phyloP scores from a whole-genome alignment of 2,329 filamentous ascomycete species.

The Colletotrichum cordylinicola region DNA sequence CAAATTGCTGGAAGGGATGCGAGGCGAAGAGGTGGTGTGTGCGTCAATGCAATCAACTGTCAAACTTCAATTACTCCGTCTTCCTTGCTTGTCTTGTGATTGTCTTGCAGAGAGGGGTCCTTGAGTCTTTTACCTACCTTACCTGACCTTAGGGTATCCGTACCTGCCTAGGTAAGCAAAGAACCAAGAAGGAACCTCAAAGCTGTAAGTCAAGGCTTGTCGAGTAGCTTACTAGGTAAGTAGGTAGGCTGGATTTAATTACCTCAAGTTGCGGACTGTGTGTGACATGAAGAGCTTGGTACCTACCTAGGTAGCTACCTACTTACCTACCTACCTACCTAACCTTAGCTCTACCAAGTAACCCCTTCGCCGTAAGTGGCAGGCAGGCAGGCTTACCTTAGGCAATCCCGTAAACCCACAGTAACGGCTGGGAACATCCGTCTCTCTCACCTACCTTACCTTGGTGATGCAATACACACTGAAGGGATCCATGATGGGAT shows the following conservation, averaged over 20 bases:
- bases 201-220: background rate
- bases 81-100: background rate
- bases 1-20: background rate
- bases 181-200: background rate
- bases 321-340: background rate
- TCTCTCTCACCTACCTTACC: background rate
- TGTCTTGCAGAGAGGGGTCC: background rate
- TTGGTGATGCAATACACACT: background rate
- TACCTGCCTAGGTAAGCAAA: background rate
- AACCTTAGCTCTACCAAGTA: background rate
- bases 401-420: background rate
- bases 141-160: no score
- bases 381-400: background rate
- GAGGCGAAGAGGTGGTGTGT: background rate
- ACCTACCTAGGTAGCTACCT: no score
- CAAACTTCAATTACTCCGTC: background rate
- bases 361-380: background rate
- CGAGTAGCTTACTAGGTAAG: background rate
- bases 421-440: background rate
- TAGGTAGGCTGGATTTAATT: background rate
- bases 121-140: background rate
- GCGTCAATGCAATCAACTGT: background rate
- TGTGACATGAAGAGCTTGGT: background rate
- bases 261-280: background rate
- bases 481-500: background rate